A percentile compares a stretch with the other conserved stretches of the same genome.
These are phyloP conservation scores for Lodderomyces orthopsilosis DNA, from an alignment of 1,139 yeast genomes.

Conservation along the genomic window DNA sequence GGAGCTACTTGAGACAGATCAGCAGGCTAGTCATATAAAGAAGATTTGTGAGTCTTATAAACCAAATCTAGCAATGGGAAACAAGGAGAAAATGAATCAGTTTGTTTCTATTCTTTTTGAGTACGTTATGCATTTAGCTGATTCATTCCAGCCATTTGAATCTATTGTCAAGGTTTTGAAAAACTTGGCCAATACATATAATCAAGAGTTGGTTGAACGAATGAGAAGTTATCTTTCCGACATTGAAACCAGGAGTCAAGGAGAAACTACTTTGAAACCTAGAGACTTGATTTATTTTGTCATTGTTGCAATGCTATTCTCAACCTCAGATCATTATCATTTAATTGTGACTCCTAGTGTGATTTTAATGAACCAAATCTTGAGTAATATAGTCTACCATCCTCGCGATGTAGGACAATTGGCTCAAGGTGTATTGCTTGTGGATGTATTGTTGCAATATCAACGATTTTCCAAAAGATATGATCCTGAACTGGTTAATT, in stretches of 20 bases:
- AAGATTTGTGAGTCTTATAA: conserved; percentile 61
- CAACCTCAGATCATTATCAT: conserved; percentile 96
- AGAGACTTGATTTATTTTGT: conserved; percentile 68
- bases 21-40: conserved; percentile 50
- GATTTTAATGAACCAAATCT: conserved; percentile 67
- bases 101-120: conserved; percentile 67
- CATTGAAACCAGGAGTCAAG: conserved; percentile 48
- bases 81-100: conserved; percentile 67
- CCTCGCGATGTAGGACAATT: conserved; percentile 37
- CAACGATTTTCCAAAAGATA: conserved; percentile 79
- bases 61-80: conserved; percentile 78
- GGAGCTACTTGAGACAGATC: conserved; percentile 29
- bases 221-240: conserved; percentile 33
- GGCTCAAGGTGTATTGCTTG: conserved; percentile 54
- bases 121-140: conserved; percentile 53
- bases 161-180: conserved; percentile 52
- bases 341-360: conserved; percentile 82
- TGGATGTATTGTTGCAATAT: conserved; percentile 63
- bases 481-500: conserved; percentile 73
- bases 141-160: conserved; percentile 24
- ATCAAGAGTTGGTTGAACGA: conserved; percentile 55
- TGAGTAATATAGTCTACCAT: conserved; percentile 31
- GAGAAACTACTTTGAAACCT: conserved; percentile 25
- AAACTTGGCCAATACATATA: conserved; percentile 53
- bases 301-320: conserved; percentile 72